Percentiles rank a stretch among this genome's conserved stretches.
Conservation (phyloP, 148 eudicot genomes). For the Rhododendron molle region DNA sequence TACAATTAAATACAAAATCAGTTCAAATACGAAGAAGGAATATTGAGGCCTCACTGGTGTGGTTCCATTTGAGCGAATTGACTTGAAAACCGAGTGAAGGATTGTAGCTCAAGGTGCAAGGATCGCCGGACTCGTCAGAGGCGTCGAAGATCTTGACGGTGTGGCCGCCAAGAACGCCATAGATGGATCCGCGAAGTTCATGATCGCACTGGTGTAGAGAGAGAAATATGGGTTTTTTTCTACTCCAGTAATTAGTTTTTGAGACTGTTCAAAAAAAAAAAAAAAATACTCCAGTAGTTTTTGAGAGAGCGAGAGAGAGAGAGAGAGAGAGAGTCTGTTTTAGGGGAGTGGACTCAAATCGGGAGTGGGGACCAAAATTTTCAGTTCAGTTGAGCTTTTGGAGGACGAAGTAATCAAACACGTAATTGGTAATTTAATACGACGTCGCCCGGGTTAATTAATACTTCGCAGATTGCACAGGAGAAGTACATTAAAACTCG, state of each 20-base stretch:
- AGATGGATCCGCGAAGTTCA: constrained; percentile 27
- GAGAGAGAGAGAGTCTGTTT: background rate
- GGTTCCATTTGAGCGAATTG: constrained; percentile 82
- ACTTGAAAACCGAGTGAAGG: constrained; percentile 64
- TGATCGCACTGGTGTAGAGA: background rate
- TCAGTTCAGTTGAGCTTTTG: background rate
- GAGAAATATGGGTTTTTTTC: background rate
- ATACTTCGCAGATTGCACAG: no score
- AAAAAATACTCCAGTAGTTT: no score
- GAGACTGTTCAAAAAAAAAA: no score
- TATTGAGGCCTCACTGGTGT: constrained; percentile 44
- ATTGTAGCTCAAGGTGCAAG: constrained; percentile 52
- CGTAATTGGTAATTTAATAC: no score
- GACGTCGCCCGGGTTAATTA: no score
- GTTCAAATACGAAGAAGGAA: background rate
- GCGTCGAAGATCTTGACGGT: constrained; percentile 78
- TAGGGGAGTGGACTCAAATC: no score
- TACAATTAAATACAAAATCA: no score
- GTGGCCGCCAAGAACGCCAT: constrained; percentile 34
- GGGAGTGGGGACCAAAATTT: background rate
- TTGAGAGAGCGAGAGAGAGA: no score
- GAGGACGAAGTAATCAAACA: no score
- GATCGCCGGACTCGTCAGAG: constrained; percentile 59
- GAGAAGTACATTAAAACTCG: no score
- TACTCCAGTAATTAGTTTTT: no score